Percentiles rank a stretch among this genome's conserved stretches.
These are phyloP conservation scores for Emiliania huxleyi DNA, from an alignment of 78 protist species.

Conservation along the genomic window DNA sequence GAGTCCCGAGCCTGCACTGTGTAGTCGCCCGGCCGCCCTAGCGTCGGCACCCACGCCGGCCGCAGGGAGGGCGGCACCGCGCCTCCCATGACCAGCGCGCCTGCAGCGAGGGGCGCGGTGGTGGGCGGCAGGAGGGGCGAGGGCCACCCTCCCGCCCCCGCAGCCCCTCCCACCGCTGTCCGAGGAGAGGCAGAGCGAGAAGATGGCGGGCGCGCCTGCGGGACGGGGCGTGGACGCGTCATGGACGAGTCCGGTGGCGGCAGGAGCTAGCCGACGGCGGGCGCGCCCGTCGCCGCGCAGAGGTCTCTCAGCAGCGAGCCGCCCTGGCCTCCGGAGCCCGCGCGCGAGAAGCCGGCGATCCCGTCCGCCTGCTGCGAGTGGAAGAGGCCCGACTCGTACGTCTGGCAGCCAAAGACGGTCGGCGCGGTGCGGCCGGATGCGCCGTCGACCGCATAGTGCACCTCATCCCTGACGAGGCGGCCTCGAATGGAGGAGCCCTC, in stretches of 20 bases:
- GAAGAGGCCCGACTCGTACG: conserved; percentile 18
- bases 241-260: too few species aligned
- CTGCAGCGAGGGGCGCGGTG: too few species aligned
- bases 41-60: not conserved
- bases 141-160: too few species aligned
- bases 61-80: not conserved
- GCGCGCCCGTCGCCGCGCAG: not conserved
- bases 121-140: too few species aligned
- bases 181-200: not conserved
- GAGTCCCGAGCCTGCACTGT: not conserved
- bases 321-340: not conserved
- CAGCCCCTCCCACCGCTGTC: too few species aligned
- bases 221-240: too few species aligned
- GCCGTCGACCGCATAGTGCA: not conserved
- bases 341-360: not conserved
- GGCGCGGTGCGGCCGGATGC: not conserved
- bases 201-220: not conserved
- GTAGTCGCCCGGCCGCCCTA: not conserved
- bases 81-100: not conserved
- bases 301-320: not conserved
- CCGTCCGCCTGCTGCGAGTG: not conserved
- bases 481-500: not conserved
- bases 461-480: not conserved
- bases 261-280: not conserved
- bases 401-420: conserved; percentile 1